These are phyloP conservation scores for Pichia cabralensis DNA, from an alignment of 805 yeast species.

Conservation along the genomic window DNA sequence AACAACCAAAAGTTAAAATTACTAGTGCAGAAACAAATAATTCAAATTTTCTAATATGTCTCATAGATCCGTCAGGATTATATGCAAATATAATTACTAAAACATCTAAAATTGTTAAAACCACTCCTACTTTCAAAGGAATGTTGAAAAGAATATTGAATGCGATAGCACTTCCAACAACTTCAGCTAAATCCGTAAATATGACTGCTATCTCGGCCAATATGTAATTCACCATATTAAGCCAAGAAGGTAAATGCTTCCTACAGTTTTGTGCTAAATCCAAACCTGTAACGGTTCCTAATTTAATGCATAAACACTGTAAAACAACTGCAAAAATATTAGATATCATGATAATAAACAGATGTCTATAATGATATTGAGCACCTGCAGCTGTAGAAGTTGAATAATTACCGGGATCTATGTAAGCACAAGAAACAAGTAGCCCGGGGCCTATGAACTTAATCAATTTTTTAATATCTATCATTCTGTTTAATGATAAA, in stretches of 20 bases:
- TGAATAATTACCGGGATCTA: conserved; percentile 91
- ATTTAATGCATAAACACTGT: conserved; percentile 73
- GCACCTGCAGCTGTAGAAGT: conserved; percentile 89
- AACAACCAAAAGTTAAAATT: conserved; percentile 64
- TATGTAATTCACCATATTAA: conserved; percentile 52
- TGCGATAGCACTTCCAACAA: conserved; percentile 86
- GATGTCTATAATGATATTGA: conserved; percentile 57
- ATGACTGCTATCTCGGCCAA: conserved; percentile 82
- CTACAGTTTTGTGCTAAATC: conserved; percentile 84
- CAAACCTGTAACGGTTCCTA: conserved; percentile 84
- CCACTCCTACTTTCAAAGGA: conserved; percentile 67
- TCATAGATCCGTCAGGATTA: conserved; percentile 66
- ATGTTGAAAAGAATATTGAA: conserved; percentile 65
- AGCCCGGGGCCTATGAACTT: conserved; percentile 82
- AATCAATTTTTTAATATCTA: conserved; percentile 36
- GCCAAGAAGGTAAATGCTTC: conserved; percentile 53
- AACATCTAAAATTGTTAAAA: conserved; percentile 75
- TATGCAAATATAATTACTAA: conserved; percentile 69
- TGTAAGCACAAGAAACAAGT: conserved; percentile 81
- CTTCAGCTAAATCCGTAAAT: conserved; percentile 91
- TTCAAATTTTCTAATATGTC: conserved; percentile 69
- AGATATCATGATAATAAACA: conserved; percentile 66
- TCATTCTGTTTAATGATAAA: no score
- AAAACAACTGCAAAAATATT: conserved; percentile 75
- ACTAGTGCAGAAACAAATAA: conserved; percentile 63